These are phyloP conservation scores for Fusarium sp. DNA, from an alignment of 2,329 filamentous ascomycete species.

Conservation along the genomic window DNA sequence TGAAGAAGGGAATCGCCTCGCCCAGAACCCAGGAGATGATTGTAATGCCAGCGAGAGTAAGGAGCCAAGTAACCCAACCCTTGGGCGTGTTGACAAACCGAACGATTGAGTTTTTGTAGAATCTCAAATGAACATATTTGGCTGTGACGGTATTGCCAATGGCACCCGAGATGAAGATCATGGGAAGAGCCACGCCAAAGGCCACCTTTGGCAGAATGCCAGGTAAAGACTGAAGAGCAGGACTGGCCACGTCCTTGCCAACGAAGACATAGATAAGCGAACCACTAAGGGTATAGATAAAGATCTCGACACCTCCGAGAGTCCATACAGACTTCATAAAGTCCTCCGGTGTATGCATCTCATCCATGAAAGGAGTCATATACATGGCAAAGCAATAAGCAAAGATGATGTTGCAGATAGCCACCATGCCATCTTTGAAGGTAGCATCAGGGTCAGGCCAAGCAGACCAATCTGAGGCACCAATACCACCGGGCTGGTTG, in stretches of 20 bases:
- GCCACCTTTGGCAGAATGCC: conserved; percentile 52
- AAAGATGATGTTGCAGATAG: conserved; percentile 71
- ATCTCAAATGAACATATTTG: conserved; percentile 47
- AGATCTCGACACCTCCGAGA: conserved; percentile 65
- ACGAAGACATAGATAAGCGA: conserved; percentile 72
- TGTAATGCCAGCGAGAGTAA: conserved; percentile 64
- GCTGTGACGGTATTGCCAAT: conserved; percentile 60
- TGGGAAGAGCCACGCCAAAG: conserved; percentile 64
- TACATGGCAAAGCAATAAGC: conserved; percentile 64
- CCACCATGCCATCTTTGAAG: conserved; percentile 61
- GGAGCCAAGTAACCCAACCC: conserved; percentile 61
- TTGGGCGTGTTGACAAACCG: conserved; percentile 35
- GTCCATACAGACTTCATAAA: conserved; percentile 60
- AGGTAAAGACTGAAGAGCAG: conserved; percentile 69
- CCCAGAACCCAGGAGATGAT: conserved; percentile 54
- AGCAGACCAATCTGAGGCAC: conserved; percentile 45
- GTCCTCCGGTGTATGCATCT: conserved; percentile 53
- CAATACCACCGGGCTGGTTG: background rate
- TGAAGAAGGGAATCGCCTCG: conserved; percentile 76
- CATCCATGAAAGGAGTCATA: conserved; percentile 55
- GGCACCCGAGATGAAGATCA: conserved; percentile 73
- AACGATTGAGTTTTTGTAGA: conserved; percentile 31
- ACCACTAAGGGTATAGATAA: conserved; percentile 69
- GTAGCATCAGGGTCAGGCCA: conserved; percentile 51
- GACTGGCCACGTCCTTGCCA: conserved; percentile 65